Evolutionary conservation across 176 grass and related monocot genomes (phyloP).

Genomic region (Oryza australiensis): DNA sequence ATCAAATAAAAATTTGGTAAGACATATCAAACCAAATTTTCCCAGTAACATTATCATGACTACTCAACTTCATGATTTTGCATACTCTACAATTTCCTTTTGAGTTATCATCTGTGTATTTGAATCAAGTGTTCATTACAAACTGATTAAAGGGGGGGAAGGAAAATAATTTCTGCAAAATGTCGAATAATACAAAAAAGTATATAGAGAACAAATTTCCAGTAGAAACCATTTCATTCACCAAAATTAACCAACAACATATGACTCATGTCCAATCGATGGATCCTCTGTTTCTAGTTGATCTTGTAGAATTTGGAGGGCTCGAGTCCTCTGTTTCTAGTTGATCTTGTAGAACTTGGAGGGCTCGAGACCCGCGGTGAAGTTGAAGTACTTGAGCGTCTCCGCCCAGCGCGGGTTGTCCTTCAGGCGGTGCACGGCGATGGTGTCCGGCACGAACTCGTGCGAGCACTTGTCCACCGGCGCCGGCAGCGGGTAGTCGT

Average conservation of each 20-base stretch:
- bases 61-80: not conserved
- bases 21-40: not conserved
- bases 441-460: slow-evolving; percentile 51
- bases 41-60: not conserved
- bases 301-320: slow-evolving; percentile 54
- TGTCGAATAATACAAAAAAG: not conserved
- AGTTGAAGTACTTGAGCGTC: slow-evolving; percentile 79
- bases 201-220: too few species aligned
- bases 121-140: not conserved
- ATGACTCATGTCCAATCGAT: not conserved
- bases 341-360: slow-evolving; percentile 58
- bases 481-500: slow-evolving; percentile 62
- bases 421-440: slow-evolving; percentile 90
- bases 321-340: slow-evolving; percentile 29
- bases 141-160: not conserved
- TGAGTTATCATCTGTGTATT: not conserved
- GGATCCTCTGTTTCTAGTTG: not conserved
- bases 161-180: not conserved
- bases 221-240: not conserved
- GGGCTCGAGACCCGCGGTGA: slow-evolving; percentile 40
- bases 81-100: not conserved
- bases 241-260: not conserved
- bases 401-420: slow-evolving; percentile 56
- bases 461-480: slow-evolving; percentile 60
- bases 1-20: too few species aligned